Conservation (phyloP, 768 basidiomycete species). For the Boletus speciosus region DNA sequence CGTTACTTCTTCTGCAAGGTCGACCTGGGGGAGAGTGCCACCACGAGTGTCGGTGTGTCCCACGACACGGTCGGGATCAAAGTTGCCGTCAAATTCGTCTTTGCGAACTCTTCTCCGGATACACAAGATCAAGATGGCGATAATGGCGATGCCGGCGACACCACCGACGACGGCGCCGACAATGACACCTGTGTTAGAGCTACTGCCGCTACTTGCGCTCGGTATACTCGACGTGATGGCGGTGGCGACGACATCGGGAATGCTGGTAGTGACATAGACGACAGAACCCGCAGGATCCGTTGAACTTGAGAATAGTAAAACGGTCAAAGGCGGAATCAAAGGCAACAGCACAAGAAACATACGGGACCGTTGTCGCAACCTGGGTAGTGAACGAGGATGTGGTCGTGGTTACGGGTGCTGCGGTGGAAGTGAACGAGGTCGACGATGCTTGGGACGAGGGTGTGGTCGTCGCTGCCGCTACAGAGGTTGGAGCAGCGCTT, state of each 20-base stretch:
- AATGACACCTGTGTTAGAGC: conserved; percentile 38
- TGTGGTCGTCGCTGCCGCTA: not conserved
- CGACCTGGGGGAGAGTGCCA: conserved; percentile 26
- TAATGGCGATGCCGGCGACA: conserved; percentile 24
- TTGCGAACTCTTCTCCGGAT: conserved; percentile 21
- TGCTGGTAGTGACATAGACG: conserved; percentile 15
- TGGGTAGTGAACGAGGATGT: conserved; percentile 16
- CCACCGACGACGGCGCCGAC: conserved; percentile 56
- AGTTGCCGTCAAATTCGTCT: conserved; percentile 49
- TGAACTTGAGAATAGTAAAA: conserved; percentile 9
- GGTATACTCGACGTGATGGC: conserved; percentile 1
- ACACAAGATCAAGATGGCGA: conserved; percentile 31
- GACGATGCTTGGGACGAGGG: not conserved
- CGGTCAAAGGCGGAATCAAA: not conserved
- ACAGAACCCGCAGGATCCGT: conserved; percentile 23
- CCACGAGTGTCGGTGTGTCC: conserved; percentile 22
- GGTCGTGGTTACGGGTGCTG: not conserved
- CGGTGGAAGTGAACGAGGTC: not conserved
- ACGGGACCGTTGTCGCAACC: conserved; percentile 17
- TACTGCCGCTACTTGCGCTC: not conserved
- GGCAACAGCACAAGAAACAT: not conserved
- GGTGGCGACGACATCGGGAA: conserved; percentile 15
- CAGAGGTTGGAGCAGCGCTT: not conserved
- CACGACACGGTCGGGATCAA: conserved; percentile 44
- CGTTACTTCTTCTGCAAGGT: conserved; percentile 29